These are phyloP conservation scores for Tulasnella sp. DNA, from an alignment of 768 basidiomycete species.

Conservation along the genomic window DNA sequence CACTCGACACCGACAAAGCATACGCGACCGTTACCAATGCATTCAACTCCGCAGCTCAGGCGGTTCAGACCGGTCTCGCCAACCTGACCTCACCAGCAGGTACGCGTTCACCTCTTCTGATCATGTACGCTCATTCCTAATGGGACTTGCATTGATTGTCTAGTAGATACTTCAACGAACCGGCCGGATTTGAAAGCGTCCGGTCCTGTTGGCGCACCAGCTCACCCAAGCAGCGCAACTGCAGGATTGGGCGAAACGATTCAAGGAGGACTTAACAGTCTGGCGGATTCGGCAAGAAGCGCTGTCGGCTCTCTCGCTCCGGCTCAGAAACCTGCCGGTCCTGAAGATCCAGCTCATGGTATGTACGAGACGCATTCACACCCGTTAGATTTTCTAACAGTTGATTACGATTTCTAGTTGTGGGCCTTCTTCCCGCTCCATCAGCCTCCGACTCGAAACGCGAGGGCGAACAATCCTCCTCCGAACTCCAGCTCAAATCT, in stretches of 20 bases:
- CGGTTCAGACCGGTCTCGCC: not conserved
- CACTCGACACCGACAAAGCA: not conserved
- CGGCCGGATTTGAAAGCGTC: not conserved
- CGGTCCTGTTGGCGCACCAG: constrained; percentile 2
- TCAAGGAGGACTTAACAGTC: not conserved
- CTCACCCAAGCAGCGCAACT: not conserved
- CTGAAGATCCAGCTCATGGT: not conserved
- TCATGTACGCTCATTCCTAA: not conserved
- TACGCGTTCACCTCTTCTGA: not conserved
- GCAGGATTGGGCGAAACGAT: not conserved
- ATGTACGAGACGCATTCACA: not conserved
- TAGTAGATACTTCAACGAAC: not conserved
- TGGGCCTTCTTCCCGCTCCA: constrained; percentile 12
- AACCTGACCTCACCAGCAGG: constrained; percentile 2
- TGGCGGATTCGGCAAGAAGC: not conserved
- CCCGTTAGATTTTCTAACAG: not conserved
- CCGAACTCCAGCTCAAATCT: not conserved
- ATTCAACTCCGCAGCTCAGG: constrained; percentile 3
- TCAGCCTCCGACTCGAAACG: not conserved
- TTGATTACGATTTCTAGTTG: not conserved
- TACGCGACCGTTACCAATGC: not conserved
- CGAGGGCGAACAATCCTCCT: not conserved
- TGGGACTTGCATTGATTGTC: not conserved
- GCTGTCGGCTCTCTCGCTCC: not conserved
- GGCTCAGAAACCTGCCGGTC: not conserved